Percentiles rank a stretch among this genome's conserved stretches.
These are phyloP conservation scores for Knufia petricola DNA, from an alignment of 2,329 filamentous ascomycete species.

Conservation along the genomic window DNA sequence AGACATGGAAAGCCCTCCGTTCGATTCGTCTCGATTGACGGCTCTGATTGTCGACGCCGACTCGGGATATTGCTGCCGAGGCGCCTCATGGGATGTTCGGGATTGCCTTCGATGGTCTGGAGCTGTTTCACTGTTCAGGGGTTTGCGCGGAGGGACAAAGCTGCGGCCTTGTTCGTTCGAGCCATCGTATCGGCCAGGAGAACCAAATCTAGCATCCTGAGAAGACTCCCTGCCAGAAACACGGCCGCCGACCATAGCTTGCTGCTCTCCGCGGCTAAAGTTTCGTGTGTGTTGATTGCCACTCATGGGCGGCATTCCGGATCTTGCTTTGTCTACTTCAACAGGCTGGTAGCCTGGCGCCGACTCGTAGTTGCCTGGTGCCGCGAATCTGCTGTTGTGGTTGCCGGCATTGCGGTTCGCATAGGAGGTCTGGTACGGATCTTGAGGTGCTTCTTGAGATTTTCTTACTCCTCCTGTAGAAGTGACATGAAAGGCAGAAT, in stretches of 20 bases:
- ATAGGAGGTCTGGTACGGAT: neutral
- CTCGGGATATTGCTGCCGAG: too few species aligned
- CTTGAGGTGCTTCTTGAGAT: neutral
- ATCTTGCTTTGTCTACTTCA: too few species aligned
- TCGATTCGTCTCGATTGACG: too few species aligned
- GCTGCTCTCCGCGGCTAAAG: neutral
- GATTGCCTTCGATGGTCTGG: too few species aligned
- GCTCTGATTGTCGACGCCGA: too few species aligned
- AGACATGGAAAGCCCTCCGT: too few species aligned
- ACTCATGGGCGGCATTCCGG: too few species aligned
- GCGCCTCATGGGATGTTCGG: too few species aligned
- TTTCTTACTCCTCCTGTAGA: neutral
- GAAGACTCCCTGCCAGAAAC: neutral
- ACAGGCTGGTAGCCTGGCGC: neutral
- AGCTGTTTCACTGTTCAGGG: neutral
- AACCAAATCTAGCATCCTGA: neutral
- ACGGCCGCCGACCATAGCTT: neutral
- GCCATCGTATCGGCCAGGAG: neutral
- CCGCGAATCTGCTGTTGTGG: neutral
- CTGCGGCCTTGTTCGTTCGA: neutral
- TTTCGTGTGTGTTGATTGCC: neutral
- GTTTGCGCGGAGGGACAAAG: neutral
- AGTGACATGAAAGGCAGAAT: conserved; percentile 4
- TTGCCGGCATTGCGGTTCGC: neutral
- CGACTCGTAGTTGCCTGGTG: neutral